These are phyloP conservation scores for Paraurostyla sp. DNA, from an alignment of 73 alveolate species.

Conservation along the genomic window DNA sequence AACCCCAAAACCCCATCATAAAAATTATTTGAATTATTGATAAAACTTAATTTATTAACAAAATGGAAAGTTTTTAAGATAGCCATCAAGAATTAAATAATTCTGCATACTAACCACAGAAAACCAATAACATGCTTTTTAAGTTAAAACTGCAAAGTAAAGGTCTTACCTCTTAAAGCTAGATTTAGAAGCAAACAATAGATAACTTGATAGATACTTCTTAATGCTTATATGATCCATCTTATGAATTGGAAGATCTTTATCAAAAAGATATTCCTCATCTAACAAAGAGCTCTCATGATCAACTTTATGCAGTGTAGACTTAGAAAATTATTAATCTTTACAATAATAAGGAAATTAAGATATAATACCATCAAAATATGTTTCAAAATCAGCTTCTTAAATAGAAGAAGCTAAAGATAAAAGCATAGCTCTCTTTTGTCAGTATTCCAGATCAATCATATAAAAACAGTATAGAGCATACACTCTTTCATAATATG, in stretches of 20 bases:
- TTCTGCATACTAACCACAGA: no score
- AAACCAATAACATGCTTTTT: not conserved
- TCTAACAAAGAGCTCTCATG: not conserved
- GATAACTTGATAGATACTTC: not conserved
- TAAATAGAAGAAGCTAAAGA: not conserved
- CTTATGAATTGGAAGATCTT: constrained; percentile 8
- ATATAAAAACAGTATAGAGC: not conserved
- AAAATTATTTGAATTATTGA: no score
- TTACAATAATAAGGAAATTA: not conserved
- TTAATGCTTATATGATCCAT: constrained; percentile 4
- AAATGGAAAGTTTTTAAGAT: no score
- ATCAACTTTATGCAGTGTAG: not conserved
- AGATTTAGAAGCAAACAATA: not conserved
- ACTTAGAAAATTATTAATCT: not conserved
- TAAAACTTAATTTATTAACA: no score
- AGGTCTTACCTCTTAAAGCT: not conserved
- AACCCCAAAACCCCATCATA: no score
- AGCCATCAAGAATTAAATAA: no score
- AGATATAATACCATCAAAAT: not conserved
- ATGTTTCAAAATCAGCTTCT: not conserved
- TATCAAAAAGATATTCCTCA: not conserved
- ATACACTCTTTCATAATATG: constrained; percentile 9
- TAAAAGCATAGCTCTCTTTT: not conserved
- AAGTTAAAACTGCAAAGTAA: not conserved
- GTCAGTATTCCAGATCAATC: not conserved